phyloP scores from a whole-genome alignment of 2,329 filamentous ascomycete genomes.

The Aphanocladium album region DNA sequence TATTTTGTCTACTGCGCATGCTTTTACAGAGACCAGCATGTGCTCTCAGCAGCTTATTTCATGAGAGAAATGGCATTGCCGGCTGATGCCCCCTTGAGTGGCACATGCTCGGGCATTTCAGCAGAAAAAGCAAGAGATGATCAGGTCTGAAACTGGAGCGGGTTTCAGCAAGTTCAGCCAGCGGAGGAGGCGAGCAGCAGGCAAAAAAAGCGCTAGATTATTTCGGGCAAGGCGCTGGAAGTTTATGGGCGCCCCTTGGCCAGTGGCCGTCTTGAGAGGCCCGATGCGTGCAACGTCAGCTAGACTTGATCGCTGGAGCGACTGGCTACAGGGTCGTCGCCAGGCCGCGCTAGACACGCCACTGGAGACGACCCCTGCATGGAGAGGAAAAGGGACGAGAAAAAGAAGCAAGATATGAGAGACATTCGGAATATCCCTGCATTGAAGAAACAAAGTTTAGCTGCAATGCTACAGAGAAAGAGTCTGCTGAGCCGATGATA shows the following conservation, averaged over 20 bases:
- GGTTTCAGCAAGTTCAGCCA: conserved; percentile 5
- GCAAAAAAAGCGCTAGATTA: not conserved
- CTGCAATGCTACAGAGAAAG: not conserved
- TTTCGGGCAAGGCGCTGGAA: not conserved
- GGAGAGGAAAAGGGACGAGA: not conserved
- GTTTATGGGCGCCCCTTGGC: not conserved
- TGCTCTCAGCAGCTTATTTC: not conserved
- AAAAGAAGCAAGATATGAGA: not conserved
- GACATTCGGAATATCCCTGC: not conserved
- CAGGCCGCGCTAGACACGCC: not conserved
- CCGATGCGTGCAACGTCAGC: not conserved
- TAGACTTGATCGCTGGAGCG: not conserved
- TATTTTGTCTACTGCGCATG: too few relatives aligned
- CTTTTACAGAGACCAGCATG: not conserved
- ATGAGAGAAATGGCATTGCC: not conserved
- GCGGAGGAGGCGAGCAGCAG: not conserved
- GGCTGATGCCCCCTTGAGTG: not conserved
- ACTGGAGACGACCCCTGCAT: not conserved
- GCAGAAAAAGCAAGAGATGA: not conserved
- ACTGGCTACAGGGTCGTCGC: not conserved
- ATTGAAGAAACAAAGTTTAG: not conserved
- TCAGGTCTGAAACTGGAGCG: conserved; percentile 5
- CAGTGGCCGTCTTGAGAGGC: not conserved
- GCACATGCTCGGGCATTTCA: not conserved
- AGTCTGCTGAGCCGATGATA: not conserved